Evolutionary conservation across 352 stramenopile genomes (phyloP).

Genomic region (Pythium folliculosum): DNA sequence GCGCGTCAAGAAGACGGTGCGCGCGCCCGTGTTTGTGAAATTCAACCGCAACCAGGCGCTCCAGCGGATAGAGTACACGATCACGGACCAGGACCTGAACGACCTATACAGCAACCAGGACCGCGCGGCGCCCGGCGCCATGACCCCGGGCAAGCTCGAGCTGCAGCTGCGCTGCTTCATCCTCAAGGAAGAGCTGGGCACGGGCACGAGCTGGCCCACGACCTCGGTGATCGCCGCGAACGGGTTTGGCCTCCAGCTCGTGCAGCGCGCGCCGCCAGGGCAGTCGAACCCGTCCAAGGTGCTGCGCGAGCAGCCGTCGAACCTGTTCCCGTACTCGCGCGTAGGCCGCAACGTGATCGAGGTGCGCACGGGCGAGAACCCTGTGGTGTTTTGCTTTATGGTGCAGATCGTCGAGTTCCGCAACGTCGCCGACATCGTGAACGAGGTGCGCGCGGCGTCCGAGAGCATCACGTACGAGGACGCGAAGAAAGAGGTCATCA

Average conservation of each 20-base stretch:
- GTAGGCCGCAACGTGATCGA: slow-evolving; percentile 77
- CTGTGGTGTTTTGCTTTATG: slow-evolving; percentile 64
- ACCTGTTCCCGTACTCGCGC: slow-evolving; percentile 70
- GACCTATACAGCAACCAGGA: slow-evolving; percentile 65
- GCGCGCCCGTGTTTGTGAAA: slow-evolving; percentile 59
- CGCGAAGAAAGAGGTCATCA: slow-evolving; percentile 75
- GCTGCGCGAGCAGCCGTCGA: slow-evolving; percentile 67
- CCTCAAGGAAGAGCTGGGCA: slow-evolving; percentile 68
- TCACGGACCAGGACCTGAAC: slow-evolving; percentile 75
- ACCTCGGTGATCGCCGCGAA: slow-evolving; percentile 73
- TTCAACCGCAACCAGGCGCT: slow-evolving; percentile 53
- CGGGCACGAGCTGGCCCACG: slow-evolving; percentile 71
- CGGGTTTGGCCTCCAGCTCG: slow-evolving; percentile 65
- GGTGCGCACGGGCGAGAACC: slow-evolving; percentile 67
- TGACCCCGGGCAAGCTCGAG: slow-evolving; percentile 60
- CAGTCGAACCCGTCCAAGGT: slow-evolving; percentile 84
- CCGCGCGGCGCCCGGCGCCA: slow-evolving; percentile 29
- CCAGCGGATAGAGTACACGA: slow-evolving; percentile 66
- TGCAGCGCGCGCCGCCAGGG: slow-evolving; percentile 67
- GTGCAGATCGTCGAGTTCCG: slow-evolving; percentile 76
- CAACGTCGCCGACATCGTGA: slow-evolving; percentile 58
- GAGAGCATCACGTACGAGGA: slow-evolving; percentile 70
- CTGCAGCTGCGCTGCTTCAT: slow-evolving; percentile 80
- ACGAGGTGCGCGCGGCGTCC: slow-evolving; percentile 62
- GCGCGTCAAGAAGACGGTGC: slow-evolving; percentile 54